Percentiles rank a stretch among this genome's conserved stretches.
Evolutionary conservation across 192 early-diverging fungal genomes (phyloP).

Genomic region (Coemansia sp.): DNA sequence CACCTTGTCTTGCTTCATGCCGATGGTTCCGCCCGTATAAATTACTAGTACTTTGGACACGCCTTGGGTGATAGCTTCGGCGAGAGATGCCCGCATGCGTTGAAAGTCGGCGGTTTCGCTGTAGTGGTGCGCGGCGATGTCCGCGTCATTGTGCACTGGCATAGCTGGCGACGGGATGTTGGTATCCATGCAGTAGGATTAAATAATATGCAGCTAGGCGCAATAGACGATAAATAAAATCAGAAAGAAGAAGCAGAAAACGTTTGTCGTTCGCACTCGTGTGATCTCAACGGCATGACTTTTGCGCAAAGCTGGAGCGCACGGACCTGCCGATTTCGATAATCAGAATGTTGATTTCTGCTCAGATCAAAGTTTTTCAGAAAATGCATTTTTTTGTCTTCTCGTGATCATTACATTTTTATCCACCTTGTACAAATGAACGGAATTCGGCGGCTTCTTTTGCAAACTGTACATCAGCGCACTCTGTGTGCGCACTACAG

Average conservation of each 20-base stretch:
- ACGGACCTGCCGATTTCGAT: not conserved
- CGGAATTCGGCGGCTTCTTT: not conserved
- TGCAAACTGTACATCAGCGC: not conserved
- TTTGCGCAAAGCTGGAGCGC: too few relatives aligned
- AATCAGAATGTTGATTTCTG: too few relatives aligned
- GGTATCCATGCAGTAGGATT: not conserved
- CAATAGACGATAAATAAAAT: not conserved
- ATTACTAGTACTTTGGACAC: conserved; percentile 81
- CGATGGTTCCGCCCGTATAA: conserved; percentile 95
- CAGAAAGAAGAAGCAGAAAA: conserved; percentile 1
- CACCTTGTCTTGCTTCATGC: conserved; percentile 74
- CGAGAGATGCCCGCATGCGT: conserved; percentile 54
- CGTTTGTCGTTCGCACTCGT: too few relatives aligned
- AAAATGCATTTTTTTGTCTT: too few relatives aligned
- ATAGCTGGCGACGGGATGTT: not conserved
- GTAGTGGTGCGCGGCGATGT: conserved; percentile 46
- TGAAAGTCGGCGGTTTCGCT: conserved; percentile 56
- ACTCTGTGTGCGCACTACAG: not conserved
- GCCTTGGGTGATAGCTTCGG: conserved; percentile 67
- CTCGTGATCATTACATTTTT: not conserved
- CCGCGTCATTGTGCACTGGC: conserved; percentile 10
- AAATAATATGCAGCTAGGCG: not conserved
- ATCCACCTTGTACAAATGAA: not conserved
- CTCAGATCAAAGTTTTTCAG: too few relatives aligned
- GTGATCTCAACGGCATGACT: too few relatives aligned